Base-by-base conservation (phyloP, 257 asterid genomes). In the Thymus quinquecostatus region DNA sequence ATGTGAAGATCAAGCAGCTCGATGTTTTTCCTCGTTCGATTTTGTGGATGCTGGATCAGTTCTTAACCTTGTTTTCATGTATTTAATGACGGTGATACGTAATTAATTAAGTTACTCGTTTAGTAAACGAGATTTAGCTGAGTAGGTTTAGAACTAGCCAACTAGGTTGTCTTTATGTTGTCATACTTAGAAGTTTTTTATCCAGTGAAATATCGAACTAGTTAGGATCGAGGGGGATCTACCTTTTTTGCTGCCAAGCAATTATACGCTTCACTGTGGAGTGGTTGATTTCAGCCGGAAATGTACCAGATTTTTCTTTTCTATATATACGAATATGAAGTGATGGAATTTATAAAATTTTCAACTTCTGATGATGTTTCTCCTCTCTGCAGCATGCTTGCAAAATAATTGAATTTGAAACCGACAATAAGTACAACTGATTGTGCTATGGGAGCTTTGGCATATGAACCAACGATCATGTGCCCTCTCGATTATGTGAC, bases 391-490 rank as follows among this genome's bases (percentile, higher is more conserved):
- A 82, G 93, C 71, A 64, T 65, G 49, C 38, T 64, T 67, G 50
- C 49, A 47, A 36, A 56, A 62, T 14, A 10, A 30, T 12, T 55
- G 76, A 74, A 60, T 38, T 43, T 67, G 57, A 34, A 63, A 27
- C 70, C 0, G 53, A 50, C 10, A 38, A 38, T 38, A 28, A 21
- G n/a, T 71, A 32, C 79, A 41, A 51, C 32, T 5, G 55, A 36
- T 41, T 8, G 38, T 13, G 29, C 64, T 59, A 92, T 92, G 98
- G 96, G 83, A 73, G 70, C 87, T 49, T 72, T 86, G 77, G 81
- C 82, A 32, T 64, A 78, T 69, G 86, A 88, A 66, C 73, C 75
- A 5, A 87, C 75, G 73, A 64, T 29, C 53, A 32, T 63, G 12
- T 61, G 79, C 82, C 66, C 83, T 3, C 83, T 80, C 11, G 89